Evolutionary conservation across 192 early-diverging fungal species (phyloP), one percentile per base, ranked within the genome.

Genomic region (Backusella macrospora): DNA sequence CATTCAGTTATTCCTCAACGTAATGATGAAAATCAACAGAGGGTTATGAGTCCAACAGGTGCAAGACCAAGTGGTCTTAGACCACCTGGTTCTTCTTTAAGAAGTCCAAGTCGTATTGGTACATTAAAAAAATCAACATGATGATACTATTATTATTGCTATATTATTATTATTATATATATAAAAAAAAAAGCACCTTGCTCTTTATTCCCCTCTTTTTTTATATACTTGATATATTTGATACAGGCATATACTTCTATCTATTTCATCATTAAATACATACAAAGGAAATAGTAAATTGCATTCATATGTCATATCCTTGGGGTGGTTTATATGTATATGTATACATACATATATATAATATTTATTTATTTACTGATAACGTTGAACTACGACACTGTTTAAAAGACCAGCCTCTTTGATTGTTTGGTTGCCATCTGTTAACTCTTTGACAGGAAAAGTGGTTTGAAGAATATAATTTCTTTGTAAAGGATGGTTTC

Each of bases 391-490:
- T 45, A 99, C 87, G 10, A 94, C 94, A 12, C 96, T 85, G 72
- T 98, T 98, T 73, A 96, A 80, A 65, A 99, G 86, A 13, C 91
- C 93, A 12, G 95, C 93, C 18, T 93, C 92, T 70, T 89, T 89
- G 45, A 99, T 64, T 1, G 95, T 94, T 34, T 83, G 81, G 0
- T 71, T 65, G 62, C 92, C 86, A 74, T 97, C 92, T 9, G 73
- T 75, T n/a, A 98, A 81, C 44, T 90, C 87, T 73, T 91, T 94
- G 68, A 88, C 86, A 65, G 97, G 97, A 85, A 96, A 96, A n/a
- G 88, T 89, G 0, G 92, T 92, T 76, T 93, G 90, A 18, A 99
- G 84, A 43, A 88, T 83, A 83, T 91, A 99, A 48, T 85, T 47
- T 62, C 93, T 80, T 29, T 91, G 84, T 8, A 82, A 90, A 42